Base-by-base conservation (phyloP, 2,329 filamentous ascomycete species). In the Ceratocystis destructans region DNA sequence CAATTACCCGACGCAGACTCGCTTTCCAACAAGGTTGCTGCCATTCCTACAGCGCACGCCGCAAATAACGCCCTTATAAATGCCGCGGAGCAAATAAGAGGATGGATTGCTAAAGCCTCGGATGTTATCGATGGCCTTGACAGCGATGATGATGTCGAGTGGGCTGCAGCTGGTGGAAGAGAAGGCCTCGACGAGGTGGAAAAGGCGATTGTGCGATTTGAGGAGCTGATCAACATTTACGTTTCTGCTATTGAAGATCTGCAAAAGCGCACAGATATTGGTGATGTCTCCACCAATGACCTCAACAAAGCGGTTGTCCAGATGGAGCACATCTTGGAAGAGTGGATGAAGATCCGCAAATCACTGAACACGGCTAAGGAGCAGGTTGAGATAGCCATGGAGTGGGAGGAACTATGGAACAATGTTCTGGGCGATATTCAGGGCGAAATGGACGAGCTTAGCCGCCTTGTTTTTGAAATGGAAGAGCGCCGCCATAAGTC, bases 341-440 rank as follows among this genome's bases (percentile, higher is more conserved):
- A 92, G 72, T 99, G 94, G 94, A 81, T 85, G 57, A 85, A 86
- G 70, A 93, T 96, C 71, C 88, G 90, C 71, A 80, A 79, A 53
- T 87, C 88, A 1, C 78, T 99, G 63, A 88, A 87, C 69, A 86
- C 78, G 31, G 88, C 96, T 66, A 96, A 96, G 74, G 83, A 83
- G 61, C 93, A 97, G 73, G 93, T 99, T 20, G 94, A 97, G 75
- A 86, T 96, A 67, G 94, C 94, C 61, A 96, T 97, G 91, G 94
- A 99, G 73, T 99, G 93, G 93, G 92, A 96, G 75, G 92, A 97
- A 76, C 80, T 99, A 45, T 97, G 94, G 93, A 90, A 90, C 71
- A 90, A 83, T 69, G 93, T 97, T 2, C 79, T 99, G 2, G 93
- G 92, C 57, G 93, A 97, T 73, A 96, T 97, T 69, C 89, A 92